Conservation (phyloP, 257 asterid genomes). For the Solanum infundibuliforme region DNA sequence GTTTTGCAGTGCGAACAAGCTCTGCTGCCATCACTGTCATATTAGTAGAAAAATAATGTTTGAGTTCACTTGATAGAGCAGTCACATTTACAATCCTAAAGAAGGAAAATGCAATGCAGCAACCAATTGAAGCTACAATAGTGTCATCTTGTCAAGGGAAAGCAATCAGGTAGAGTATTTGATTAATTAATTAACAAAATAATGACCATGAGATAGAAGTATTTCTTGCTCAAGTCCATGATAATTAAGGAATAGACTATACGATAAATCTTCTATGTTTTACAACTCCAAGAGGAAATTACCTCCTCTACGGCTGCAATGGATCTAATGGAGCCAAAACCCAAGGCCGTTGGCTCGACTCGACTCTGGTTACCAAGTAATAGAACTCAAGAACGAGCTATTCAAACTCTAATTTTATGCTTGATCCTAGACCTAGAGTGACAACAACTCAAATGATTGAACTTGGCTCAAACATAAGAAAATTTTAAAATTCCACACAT, state of each 20-base stretch:
- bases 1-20: conserved; percentile 65
- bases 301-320: neutral
- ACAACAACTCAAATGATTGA: neutral
- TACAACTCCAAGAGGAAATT: neutral
- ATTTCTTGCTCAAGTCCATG: neutral
- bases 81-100: neutral
- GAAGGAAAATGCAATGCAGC: neutral
- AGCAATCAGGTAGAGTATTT: neutral
- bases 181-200: neutral
- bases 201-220: neutral
- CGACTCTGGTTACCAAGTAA: neutral
- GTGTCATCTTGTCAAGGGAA: neutral
- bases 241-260: neutral
- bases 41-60: neutral
- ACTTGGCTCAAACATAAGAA: neutral
- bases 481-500: neutral
- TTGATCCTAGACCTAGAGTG: neutral
- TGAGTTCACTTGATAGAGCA: neutral
- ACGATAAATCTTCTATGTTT: neutral
- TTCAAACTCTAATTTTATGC: neutral
- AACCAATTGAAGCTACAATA: neutral
- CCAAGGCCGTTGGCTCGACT: neutral
- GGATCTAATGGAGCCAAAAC: neutral
- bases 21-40: conserved; percentile 96
- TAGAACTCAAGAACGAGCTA: neutral